Percentiles rank a stretch among this genome's conserved stretches.
phyloP scores from a whole-genome alignment of 345 rosid genomes.

The Eucalyptus virginea region DNA sequence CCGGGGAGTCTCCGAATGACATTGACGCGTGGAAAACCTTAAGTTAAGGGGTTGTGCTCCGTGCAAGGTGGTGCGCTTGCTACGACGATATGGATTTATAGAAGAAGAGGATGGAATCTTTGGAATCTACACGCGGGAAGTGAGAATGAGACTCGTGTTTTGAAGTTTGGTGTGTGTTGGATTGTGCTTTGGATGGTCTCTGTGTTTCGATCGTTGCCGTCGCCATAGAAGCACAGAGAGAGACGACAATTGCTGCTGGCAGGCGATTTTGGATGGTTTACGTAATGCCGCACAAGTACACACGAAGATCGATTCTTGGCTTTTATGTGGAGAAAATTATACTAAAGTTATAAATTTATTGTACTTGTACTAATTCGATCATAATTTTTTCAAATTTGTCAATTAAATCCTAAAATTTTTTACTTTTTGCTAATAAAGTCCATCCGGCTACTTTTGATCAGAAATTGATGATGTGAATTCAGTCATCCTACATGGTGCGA shows the following conservation, averaged over 20 bases:
- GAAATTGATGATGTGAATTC: accelerated
- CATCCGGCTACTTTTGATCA: accelerated
- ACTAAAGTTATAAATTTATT: accelerated
- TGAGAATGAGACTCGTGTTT: background rate
- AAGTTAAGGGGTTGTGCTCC: background rate
- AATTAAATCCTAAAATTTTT: accelerated
- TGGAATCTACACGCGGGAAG: background rate
- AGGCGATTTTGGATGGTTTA: background rate
- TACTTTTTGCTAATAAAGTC: too few species aligned
- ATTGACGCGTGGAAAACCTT: background rate
- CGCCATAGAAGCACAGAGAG: background rate
- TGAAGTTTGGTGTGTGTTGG: background rate
- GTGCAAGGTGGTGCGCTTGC: background rate
- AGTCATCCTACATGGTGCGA: accelerated
- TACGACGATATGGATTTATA: background rate
- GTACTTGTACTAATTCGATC: accelerated
- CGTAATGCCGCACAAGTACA: background rate
- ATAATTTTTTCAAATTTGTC: too few species aligned
- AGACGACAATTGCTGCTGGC: background rate
- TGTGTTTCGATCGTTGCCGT: background rate
- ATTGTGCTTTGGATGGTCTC: background rate
- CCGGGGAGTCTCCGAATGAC: background rate
- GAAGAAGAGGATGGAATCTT: background rate
- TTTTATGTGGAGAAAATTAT: too few species aligned
- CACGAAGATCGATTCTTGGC: background rate